Base-by-base conservation (phyloP, 2,329 filamentous ascomycete genomes). In the Cylindrodendrum hubeiense region DNA sequence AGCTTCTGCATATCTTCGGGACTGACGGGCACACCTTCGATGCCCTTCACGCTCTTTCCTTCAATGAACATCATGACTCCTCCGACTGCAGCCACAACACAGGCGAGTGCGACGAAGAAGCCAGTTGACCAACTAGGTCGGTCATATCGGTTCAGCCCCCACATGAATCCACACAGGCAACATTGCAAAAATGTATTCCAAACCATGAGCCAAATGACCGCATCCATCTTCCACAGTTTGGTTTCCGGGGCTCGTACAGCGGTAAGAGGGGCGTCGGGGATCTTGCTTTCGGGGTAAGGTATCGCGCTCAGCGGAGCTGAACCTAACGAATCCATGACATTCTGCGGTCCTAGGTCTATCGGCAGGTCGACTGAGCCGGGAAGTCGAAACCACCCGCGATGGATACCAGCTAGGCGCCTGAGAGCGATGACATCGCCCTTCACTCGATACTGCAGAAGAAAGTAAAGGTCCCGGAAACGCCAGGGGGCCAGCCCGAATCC, bases 401-500 rank as follows among this genome's bases (percentile, higher is more conserved):
- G 90, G 65, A 95, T 90, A 5, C 90, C 93, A 2, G 92, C 93
- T 5, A 97, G 84, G 46, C 86, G 86, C 43, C 91, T 86, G 37
- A 95, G 83, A 5, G 86, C 90, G 19, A 85, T 77, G 28, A 85
- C 75, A 55, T 88, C 80, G 60, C 85, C 81, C 33, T 74, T 63
- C 0, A 91, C 53, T 24, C 93, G 85, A 80, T 87, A 96, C 73
- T 86, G 85, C 52, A 92, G 78, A 34, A 94, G 83, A 76, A 89
- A 94, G 77, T 91, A 96, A 10, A 94, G 80, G 76, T 97, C 94
- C 33, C 94, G 86, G 71, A 95, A 92, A 33, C 94, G 87, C 94
- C 93, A 97, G 0, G 94, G 94, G 1, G 92, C 90, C 13, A 96
- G 85, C 0, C 94, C 94, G 70, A 97, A 95, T 1, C 91, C 93